These are phyloP conservation scores for Paracoccidioides lutzii DNA, from an alignment of 2,329 filamentous ascomycete genomes.

Conservation along the genomic window DNA sequence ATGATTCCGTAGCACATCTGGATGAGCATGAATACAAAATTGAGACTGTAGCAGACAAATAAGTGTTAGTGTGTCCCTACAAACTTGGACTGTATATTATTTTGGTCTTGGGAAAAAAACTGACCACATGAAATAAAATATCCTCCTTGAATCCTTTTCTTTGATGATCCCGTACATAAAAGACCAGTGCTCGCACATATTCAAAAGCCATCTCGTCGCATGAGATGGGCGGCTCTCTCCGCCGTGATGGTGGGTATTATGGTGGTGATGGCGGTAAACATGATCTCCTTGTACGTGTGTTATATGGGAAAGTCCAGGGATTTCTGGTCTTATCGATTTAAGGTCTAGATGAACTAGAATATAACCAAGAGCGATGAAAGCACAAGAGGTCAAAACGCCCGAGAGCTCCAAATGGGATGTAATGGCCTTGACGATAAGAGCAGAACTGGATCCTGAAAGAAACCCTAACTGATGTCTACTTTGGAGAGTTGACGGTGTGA, in stretches of 20 bases:
- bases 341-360: constrained; percentile 2
- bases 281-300: background rate
- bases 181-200: constrained; percentile 56
- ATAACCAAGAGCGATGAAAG: constrained; percentile 12
- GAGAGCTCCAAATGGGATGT: background rate
- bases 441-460: background rate
- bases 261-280: constrained; percentile 15
- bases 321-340: constrained; percentile 17
- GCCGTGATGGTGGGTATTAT: constrained; percentile 24
- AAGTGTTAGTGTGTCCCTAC: constrained; percentile 6
- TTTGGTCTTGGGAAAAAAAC: constrained; percentile 19
- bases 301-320: constrained; percentile 17
- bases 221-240: constrained; percentile 44
- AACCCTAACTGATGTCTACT: background rate
- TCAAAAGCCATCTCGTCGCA: constrained; percentile 62
- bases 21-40: constrained; percentile 87
- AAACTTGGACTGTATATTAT: background rate
- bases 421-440: background rate
- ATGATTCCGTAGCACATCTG: constrained; percentile 90
- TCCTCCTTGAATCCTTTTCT: constrained; percentile 84
- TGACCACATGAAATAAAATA: constrained; percentile 93
- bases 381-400: background rate
- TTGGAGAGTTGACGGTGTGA: background rate
- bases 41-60: constrained; percentile 58
- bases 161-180: constrained; percentile 73